Evolutionary conservation across 2,329 filamentous ascomycete species (phyloP), one percentile per base, ranked within the genome.

Genomic region (Paramyrothecium roridum): DNA sequence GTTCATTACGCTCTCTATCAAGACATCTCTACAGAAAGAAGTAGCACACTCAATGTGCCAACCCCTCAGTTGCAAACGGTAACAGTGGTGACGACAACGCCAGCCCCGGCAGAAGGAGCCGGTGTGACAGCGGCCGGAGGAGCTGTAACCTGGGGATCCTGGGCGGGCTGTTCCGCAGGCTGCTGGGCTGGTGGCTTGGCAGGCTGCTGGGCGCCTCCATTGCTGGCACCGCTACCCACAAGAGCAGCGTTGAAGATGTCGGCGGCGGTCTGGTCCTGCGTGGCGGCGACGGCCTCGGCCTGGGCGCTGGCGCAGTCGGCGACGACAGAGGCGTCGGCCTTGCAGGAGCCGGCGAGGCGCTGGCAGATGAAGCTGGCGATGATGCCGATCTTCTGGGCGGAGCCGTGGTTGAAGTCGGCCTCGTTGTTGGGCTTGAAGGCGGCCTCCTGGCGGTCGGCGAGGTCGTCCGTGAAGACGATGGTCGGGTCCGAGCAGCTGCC

Each of bases 331-430:
- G 57, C 54, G 49, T 55, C 45, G 6, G 65, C 65, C 58, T 64
- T 63, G 61, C 65, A 67, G 22, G 55, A 56, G 48, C 65, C 71
- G 33, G 63, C 55, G 20, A 79, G 65, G 54, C 76, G 75, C 45
- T 70, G 63, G 66, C 76, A 80, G 65, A 79, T 78, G 62, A 81
- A 81, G 48, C 69, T 60, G 16, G 78, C 70, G 59, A 81, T 76
- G 61, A 80, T 56, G 33, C 62, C 62, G 56, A 68, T 64, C 52
- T 63, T 65, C 50, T 64, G 62, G 20, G 80, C 80, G 3, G 78
- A 80, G 53, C 80, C 80, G 67, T 83, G 81, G 66, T 71, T 74
- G 70, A 83, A 84, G 64, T 76, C 71, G 51, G 64, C 67, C 34
- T 59, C 54, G 63, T 76, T 69, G 43, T 64, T 72, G 50, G 73